Base-by-base conservation (phyloP, 2,329 filamentous ascomycete genomes). In the Aplosporella prunicola region DNA sequence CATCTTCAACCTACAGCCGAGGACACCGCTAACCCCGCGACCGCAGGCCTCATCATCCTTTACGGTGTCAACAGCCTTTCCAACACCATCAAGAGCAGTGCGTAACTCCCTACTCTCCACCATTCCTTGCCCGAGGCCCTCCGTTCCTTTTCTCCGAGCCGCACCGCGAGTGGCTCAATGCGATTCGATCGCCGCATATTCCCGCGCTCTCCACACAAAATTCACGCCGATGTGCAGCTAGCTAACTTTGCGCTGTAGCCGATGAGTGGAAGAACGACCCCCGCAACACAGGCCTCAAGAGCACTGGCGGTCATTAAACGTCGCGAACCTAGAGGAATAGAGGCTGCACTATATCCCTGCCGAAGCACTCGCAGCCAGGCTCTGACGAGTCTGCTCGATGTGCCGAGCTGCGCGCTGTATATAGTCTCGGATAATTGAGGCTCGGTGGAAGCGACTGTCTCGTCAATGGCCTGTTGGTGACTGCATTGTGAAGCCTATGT, bases 211-310 rank as follows among this genome's bases (percentile, higher is more conserved):
- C 20, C 18, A 20, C 15, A 20, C 13, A 9, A 23, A n/a, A n/a
- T n/a, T n/a, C n/a, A n/a, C 30, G 14, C 34, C 14, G 14, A n/a
- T 23, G 14, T 36, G 26, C 17, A 36, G 24, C 34, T 14, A 13
- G 24, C 24, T 14, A 18, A 16, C 14, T 16, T 15, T 30, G 16
- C 10, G 14, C 25, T 24, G 20, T 53, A 96, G 89, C 78, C 71
- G 84, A 83, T 54, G 86, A 96, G 71, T 95, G 76, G 78, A 93
- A 88, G 80, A 93, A 94, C 73, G 89, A 96, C 68, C 86, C 88
- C 50, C 80, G 88, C 66, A 95, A 95, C 76, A 79, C n/a, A n/a
- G n/a, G 78, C 33, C 39, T 51, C 40, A 59, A 59, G 55, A 57
- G 55, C 50, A 41, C 45, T 27, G 40, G 47, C 27, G 37, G 31